Conservation (phyloP, 2,329 filamentous ascomycete species). For the Cytospora piceicola region DNA sequence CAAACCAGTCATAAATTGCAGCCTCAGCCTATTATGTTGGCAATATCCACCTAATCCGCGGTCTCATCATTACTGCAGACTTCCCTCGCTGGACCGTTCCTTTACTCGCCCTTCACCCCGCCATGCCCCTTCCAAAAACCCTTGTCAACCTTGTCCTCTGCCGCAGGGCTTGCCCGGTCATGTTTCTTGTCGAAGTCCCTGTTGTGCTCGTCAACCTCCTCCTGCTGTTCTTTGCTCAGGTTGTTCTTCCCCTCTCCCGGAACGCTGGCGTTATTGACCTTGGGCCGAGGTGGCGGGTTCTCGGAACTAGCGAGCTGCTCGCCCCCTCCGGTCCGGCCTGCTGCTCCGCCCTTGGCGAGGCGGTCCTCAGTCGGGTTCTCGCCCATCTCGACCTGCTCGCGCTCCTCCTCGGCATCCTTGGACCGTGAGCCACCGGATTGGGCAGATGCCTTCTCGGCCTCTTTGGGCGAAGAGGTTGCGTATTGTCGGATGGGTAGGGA, state of each 20-base stretch:
- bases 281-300: conserved; percentile 50
- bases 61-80: background rate
- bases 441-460: conserved; percentile 36
- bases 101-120: background rate
- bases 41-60: background rate
- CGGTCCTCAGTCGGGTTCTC: conserved; percentile 38
- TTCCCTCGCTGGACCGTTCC: background rate
- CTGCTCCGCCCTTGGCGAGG: conserved; percentile 34
- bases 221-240: conserved; percentile 55
- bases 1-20: background rate
- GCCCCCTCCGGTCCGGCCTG: conserved; percentile 47
- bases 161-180: conserved; percentile 48
- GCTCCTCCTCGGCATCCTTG: conserved; percentile 38
- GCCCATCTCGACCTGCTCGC: conserved; percentile 29
- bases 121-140: conserved; percentile 53
- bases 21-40: background rate
- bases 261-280: conserved; percentile 54
- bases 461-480: conserved; percentile 34
- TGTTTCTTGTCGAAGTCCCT: conserved; percentile 59
- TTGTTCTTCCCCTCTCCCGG: conserved; percentile 40
- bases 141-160: conserved; percentile 57
- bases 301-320: conserved; percentile 40
- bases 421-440: conserved; percentile 43
- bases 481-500: conserved; percentile 7
- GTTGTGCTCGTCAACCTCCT: conserved; percentile 63